Evolutionary conservation across 1,139 yeast species (phyloP), one percentile per base, ranked within the genome.

Genomic region (Lodderomyces theae): DNA sequence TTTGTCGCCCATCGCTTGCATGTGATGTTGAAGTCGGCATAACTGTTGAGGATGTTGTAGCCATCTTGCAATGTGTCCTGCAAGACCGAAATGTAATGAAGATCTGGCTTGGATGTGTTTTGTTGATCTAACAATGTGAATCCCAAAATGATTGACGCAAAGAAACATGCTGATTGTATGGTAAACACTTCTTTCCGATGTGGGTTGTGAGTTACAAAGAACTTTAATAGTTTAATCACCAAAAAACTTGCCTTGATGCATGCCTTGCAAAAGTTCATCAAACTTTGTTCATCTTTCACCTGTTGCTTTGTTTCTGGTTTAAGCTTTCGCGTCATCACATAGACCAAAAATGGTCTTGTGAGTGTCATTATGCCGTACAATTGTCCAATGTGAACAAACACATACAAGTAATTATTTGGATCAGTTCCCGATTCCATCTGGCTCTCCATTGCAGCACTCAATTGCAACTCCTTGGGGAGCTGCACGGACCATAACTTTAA

Each of bases 301-400:
- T 44, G 41, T 25, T 41, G 45, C 37, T 43, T 41, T 11, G 45
- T 43, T 29, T 40, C 42, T 9, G 47, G 48, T 31, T 47, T 40
- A 8, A 48, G 37, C 28, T 43, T 47, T 11, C 48, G 28, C 3
- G 42, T 42, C 7, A 45, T 43, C 11, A 45, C 50, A 37, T 46
- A 66, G 45, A 70, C 64, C 51, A 71, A 68, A 43, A 74, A 71
- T 9, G 80, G 79, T 25, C 77, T 58, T 16, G 76, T 60, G 12
- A 74, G 53, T 13, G 73, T 51, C 44, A 72, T 61, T 13, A 73
- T 64, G 2, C 73, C 69, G 50, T 64, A 62, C 22, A 74, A 52
- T 44, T 72, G 69, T 5, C 63, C 58, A 19, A 69, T 53, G 49
- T 72, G 74, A 3, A 69, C 54, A 11, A 66, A 54, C 16, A 68